Evolutionary conservation across 345 rosid species (phyloP), one percentile per base, ranked within the genome.

Genomic region (Bruguiera sexangula): DNA sequence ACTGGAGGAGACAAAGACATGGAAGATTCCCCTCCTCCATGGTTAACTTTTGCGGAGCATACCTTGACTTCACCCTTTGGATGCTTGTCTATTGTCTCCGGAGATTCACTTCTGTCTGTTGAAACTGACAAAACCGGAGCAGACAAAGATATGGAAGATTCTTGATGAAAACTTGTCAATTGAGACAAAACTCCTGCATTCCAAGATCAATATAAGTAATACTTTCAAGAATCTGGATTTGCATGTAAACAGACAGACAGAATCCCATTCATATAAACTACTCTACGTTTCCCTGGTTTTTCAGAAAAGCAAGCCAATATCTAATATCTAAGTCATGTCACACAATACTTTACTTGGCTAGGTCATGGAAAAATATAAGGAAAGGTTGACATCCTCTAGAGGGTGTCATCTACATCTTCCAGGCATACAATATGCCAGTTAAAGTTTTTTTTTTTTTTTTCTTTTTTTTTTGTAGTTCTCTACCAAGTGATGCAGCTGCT

Each of bases 1-100:
- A 52, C 80, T 52, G 96, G 96, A 69, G 89, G 96, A 72, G 91
- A 89, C 61, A 71, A 66, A 72, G 92, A 82, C 62, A 89, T 69
- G 32, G 86, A 72, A 36, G 82, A 80, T 60, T 84, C 91, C 34
- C 70, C 79, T 72, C 65, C 78, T 75, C 79, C 76, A 60, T 8
- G 75, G 74, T 72, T 62, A 71, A 66, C 77, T 71, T 80, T 83
- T 66, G 74, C 81, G 15, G 65, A 60, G 63, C 73, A 61, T 55
- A 63, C 64, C 37, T 43, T n/a, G 34, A 13, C 65, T 31, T 76
- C 43, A 19, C 70, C 63, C 52, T 46, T 11, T 68, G 72, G 69
- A 72, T 77, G 69, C 48, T 77, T 66, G 70, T 76, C 74, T 75
- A 67, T 80, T 76, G 66, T 81, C 31, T 67, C 75, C 54, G 90